Evolutionary conservation across 164 flowering plant genomes (phyloP).

Genomic region (Nelumbo lutea): DNA sequence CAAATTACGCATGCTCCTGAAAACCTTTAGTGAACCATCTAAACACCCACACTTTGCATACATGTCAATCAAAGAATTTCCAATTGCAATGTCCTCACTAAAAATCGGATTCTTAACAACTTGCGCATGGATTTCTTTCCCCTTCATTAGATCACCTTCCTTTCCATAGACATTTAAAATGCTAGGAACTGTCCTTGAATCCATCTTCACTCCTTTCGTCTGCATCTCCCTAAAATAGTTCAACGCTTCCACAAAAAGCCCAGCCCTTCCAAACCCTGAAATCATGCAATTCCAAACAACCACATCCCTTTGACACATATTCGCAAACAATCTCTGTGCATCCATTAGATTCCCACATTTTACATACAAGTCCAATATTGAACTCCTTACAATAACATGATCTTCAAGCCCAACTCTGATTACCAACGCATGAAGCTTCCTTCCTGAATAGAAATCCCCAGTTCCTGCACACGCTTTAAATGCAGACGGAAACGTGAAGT

Average conservation of each 20-base stretch:
- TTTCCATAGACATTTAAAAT: conserved; percentile 43
- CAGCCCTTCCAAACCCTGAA: conserved; percentile 39
- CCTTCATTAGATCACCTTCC: conserved; percentile 46
- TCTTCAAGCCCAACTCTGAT: conserved; percentile 37
- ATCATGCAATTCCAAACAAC: conserved; percentile 56
- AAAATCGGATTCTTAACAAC: conserved; percentile 25
- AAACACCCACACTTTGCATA: conserved; percentile 48
- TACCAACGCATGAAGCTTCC: conserved; percentile 34
- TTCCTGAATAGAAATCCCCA: conserved; percentile 25
- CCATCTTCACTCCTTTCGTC: conserved; percentile 32
- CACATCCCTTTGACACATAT: conserved; percentile 30
- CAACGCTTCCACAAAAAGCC: conserved; percentile 34
- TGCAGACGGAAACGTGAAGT: conserved; percentile 43
- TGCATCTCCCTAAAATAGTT: conserved; percentile 35
- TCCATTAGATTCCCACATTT: conserved; percentile 33
- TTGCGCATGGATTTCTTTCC: conserved; percentile 48
- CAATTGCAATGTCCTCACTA: conserved; percentile 33
- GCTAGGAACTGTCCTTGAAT: conserved; percentile 40
- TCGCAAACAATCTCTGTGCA: conserved; percentile 32
- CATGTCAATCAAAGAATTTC: conserved; percentile 48
- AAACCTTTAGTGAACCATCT: conserved; percentile 30
- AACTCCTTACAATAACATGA: conserved; percentile 37
- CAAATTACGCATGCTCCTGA: conserved; percentile 24
- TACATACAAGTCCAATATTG: conserved; percentile 39
- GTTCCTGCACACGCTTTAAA: conserved; percentile 37